phyloP scores from a whole-genome alignment of 352 stramenopile genomes.

The Lagenidium sp. region DNA sequence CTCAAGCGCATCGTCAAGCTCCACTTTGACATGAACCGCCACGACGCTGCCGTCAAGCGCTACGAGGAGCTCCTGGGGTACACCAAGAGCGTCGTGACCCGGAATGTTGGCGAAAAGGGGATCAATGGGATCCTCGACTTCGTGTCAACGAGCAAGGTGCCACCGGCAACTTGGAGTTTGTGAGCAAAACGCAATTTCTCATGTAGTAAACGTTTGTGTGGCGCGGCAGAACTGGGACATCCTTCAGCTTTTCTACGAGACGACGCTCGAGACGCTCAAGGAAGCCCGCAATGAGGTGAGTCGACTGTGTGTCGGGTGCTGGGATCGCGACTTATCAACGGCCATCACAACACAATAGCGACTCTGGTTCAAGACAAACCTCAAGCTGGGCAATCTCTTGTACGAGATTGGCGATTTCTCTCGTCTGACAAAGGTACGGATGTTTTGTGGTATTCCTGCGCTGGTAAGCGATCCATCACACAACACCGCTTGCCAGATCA shows the following conservation, averaged over 20 bases:
- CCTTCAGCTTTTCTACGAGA: slow-evolving; percentile 80
- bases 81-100: slow-evolving; percentile 82
- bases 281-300: slow-evolving; percentile 67
- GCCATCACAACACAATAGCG: slow-evolving; percentile 22
- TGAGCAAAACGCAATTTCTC: neutral
- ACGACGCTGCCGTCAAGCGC: slow-evolving; percentile 60
- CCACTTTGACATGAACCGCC: slow-evolving; percentile 66
- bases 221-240: slow-evolving; percentile 65
- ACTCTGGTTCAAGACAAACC: slow-evolving; percentile 95
- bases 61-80: slow-evolving; percentile 90
- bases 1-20: slow-evolving; percentile 94
- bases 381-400: slow-evolving; percentile 92
- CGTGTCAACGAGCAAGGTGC: slow-evolving; percentile 81
- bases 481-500: slow-evolving; percentile 55
- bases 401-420: slow-evolving; percentile 79
- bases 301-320: slow-evolving; percentile 4
- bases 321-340: neutral
- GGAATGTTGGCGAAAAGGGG: slow-evolving; percentile 93
- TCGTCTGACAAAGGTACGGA: slow-evolving; percentile 47
- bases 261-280: slow-evolving; percentile 77
- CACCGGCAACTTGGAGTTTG: neutral
- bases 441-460: too few species aligned
- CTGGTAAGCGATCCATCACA: too few species aligned
- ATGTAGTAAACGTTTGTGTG: neutral
- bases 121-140: slow-evolving; percentile 95